Base-by-base conservation (phyloP, 208 protist genomes). In the Wallacemonas sp. region DNA sequence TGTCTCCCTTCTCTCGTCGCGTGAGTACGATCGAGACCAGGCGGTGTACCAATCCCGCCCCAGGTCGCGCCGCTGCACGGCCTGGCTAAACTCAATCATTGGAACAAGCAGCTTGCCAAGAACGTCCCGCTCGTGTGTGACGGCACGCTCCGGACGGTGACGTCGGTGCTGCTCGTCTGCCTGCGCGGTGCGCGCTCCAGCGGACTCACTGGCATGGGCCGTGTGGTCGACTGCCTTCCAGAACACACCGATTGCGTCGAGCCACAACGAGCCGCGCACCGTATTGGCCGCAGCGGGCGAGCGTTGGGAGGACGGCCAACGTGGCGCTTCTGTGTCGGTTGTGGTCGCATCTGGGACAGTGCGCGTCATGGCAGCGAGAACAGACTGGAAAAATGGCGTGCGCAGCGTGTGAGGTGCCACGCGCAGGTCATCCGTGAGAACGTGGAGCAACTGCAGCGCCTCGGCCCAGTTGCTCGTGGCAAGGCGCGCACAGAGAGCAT, bases 211-310 rank as follows among this genome's bases (percentile, higher is more conserved):
- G n/a, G n/a, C n/a, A 22, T 34, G 30, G 9, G 54, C 39, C 0
- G 72, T 87, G 62, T 93, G 86, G 45, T 90, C 80, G 21, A 93
- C 82, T 0, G 86, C 86, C n/a, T 69, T 72, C 86, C 86, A 90
- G 64, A 83, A 93, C 24, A 93, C 78, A 14, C 72, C 54, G 11
- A 86, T 67, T 1, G 82, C 82, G 34, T 72, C 62, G 22, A 82
- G 22, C 86, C 86, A 93, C 51, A 80, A 44, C 1, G 67, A 67
- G 12, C 19, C 26, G 15, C 53, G 38, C 34, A 58, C 53, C 30
- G 33, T 17, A 17, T 21, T 17, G 28, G 2, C 3, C 36, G 39
- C 42, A 42, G 26, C 24, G 22, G 60, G 19, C 45, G 42, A 26
- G 62, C 24, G 14, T 24, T 26, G 38, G 56, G 56, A 14, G 56